phyloP scores from a whole-genome alignment of 164 flowering plant genomes.

The Liquidambar formosana region DNA sequence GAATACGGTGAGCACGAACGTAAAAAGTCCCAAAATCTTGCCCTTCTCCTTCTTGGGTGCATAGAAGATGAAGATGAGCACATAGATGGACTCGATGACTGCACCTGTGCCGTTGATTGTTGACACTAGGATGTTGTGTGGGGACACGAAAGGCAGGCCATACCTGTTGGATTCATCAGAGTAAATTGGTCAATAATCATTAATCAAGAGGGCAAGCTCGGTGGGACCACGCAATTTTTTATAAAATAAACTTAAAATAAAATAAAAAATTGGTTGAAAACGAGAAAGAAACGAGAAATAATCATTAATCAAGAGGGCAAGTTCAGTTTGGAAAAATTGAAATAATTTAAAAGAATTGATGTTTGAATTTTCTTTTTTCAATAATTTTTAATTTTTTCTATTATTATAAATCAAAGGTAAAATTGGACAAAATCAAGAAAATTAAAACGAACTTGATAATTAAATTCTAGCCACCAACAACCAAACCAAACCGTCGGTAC shows the following conservation, averaged over 20 bases:
- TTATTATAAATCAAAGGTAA: too few species aligned
- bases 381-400: too few species aligned
- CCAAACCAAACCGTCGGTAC: too few species aligned
- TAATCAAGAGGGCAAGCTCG: background rate
- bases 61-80: conserved; percentile 58
- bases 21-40: conserved; percentile 54
- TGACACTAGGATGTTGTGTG: conserved; percentile 68
- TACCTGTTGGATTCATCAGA: conserved; percentile 43
- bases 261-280: background rate
- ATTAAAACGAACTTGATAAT: too few species aligned
- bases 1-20: conserved; percentile 50
- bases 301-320: too few species aligned
- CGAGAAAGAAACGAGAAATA: background rate
- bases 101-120: conserved; percentile 85
- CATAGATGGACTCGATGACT: conserved; percentile 66
- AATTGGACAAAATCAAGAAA: too few species aligned
- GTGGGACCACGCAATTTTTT: too few species aligned
- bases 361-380: too few species aligned
- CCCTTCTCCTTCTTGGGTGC: conserved; percentile 67
- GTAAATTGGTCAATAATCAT: background rate
- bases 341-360: too few species aligned
- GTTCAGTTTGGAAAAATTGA: too few species aligned
- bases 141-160: conserved; percentile 87
- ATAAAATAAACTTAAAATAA: too few species aligned
- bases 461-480: too few species aligned